Evolutionary conservation across 768 basidiomycete species (phyloP), one percentile per base, ranked within the genome.

Genomic region (Exsudoporus frostii): DNA sequence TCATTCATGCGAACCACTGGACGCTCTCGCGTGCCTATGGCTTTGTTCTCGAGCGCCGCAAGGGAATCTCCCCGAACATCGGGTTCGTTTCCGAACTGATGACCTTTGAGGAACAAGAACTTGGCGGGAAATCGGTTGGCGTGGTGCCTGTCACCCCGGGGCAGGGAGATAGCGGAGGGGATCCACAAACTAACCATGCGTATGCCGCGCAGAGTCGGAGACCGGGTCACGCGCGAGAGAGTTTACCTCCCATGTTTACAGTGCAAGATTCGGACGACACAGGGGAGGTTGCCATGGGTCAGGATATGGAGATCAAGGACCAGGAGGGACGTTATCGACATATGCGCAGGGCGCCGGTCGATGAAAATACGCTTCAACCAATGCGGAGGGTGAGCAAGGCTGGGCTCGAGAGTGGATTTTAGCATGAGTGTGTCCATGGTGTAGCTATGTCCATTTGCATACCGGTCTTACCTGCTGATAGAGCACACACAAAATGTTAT

Each of bases 1-100:
- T 98, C 51, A 97, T 98, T 58, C 95, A 97, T 62, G 90, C 94
- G 10, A 94, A 97, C 65, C 93, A 94, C 65, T 98, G 96, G 96
- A 90, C 93, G 19, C 81, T 98, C 38, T 88, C 92, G 30, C 83
- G 84, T 34, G 92, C 96, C 1, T 98, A 98, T 67, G 74, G 86
- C 0, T 97, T 93, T 65, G 95, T 98, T 24, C 80, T 92, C 37
- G 95, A 95, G 62, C 83, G 93, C 9, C 84, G 96, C 33, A 92
- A 92, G 60, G 93, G 93, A 58, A 96, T 98, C 59, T 94, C 91
- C 14, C 96, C 95, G 10, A 98, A 97, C 66, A 96, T 98, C 57
- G 96, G 96, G 7, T 98, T 98, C 71, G 93, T 98, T 40, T 92
- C 91, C 5, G 94, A 97, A 70, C 80, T 98, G 39, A 97, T 97